Evolutionary conservation across 2,329 filamentous ascomycete species (phyloP).

Genomic region (Torrubiellomyces zombiae): DNA sequence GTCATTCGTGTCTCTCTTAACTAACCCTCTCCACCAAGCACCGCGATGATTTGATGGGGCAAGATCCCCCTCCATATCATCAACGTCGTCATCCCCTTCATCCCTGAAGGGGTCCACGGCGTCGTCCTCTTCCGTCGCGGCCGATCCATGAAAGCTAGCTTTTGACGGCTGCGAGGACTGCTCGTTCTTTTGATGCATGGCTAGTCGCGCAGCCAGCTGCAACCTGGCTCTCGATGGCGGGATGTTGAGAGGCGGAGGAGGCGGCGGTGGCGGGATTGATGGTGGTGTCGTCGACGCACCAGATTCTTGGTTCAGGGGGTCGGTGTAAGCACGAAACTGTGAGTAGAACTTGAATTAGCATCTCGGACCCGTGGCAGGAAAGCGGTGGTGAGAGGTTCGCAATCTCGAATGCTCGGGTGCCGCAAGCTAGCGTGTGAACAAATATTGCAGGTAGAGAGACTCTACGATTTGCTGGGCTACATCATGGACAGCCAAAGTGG

Average conservation of each 20-base stretch:
- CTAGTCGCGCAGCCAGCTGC: conserved; percentile 77
- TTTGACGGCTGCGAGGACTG: conserved; percentile 29
- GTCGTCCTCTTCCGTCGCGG: conserved; percentile 20
- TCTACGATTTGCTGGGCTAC: too few species aligned
- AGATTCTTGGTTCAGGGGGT: conserved; percentile 32
- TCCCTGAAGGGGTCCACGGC: conserved; percentile 31
- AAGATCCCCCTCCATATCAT: conserved; percentile 34
- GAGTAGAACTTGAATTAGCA: too few species aligned
- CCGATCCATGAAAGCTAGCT: conserved; percentile 21
- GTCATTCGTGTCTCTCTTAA: conserved; percentile 22
- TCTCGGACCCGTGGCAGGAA: too few species aligned
- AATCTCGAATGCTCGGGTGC: too few species aligned
- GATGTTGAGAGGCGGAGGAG: conserved; percentile 69
- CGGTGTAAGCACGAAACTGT: conserved; percentile 43
- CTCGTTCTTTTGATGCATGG: conserved; percentile 53
- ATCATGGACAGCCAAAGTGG: too few species aligned
- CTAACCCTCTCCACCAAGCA: conserved; percentile 32
- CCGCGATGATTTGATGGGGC: conserved; percentile 18
- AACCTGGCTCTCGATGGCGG: conserved; percentile 73
- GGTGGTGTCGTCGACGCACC: conserved; percentile 34
- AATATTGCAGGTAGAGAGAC: too few species aligned
- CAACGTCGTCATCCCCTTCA: conserved; percentile 34
- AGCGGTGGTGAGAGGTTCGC: too few species aligned
- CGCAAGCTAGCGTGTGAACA: too few species aligned
- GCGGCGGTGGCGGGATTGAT: conserved; percentile 42